These are phyloP conservation scores for Backusella westeae DNA, from an alignment of 192 early-diverging fungal genomes.

Conservation along the genomic window DNA sequence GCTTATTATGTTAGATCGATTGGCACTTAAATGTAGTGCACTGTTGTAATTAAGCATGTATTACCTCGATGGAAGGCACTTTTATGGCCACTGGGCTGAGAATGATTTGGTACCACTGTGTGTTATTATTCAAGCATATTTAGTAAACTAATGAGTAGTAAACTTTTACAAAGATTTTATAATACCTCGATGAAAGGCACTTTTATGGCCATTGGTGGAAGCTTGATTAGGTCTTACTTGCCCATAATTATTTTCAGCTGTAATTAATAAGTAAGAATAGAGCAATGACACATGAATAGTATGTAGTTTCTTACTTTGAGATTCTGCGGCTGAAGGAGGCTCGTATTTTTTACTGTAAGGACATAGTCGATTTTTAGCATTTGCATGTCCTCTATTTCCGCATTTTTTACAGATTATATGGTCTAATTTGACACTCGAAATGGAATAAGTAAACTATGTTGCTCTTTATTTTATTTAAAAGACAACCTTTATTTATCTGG, in stretches of 20 bases:
- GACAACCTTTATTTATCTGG: not conserved
- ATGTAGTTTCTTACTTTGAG: not conserved
- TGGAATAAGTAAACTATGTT: not conserved
- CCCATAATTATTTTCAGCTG: not conserved
- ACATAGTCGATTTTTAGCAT: not conserved
- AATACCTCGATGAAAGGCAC: not conserved
- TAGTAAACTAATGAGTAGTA: too few species aligned
- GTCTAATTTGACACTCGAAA: not conserved
- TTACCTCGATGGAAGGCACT: not conserved
- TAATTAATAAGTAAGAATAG: not conserved
- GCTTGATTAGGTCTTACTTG: not conserved
- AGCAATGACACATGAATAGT: not conserved
- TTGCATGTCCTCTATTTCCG: not conserved
- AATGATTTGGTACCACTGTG: not conserved
- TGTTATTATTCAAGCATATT: not conserved
- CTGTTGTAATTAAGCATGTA: too few species aligned
- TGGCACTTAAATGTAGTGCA: too few species aligned
- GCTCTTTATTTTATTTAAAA: not conserved
- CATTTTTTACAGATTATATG: not conserved
- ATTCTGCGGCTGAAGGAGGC: not conserved
- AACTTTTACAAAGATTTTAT: too few species aligned
- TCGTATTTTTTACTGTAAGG: not conserved
- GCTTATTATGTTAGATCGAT: not conserved
- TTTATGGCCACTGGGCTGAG: not conserved
- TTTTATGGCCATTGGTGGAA: not conserved